A percentile compares a stretch with the other conserved stretches of the same genome.
These are phyloP conservation scores for Phtheirospermum japonicum DNA, from an alignment of 257 asterid genomes.

Conservation along the genomic window DNA sequence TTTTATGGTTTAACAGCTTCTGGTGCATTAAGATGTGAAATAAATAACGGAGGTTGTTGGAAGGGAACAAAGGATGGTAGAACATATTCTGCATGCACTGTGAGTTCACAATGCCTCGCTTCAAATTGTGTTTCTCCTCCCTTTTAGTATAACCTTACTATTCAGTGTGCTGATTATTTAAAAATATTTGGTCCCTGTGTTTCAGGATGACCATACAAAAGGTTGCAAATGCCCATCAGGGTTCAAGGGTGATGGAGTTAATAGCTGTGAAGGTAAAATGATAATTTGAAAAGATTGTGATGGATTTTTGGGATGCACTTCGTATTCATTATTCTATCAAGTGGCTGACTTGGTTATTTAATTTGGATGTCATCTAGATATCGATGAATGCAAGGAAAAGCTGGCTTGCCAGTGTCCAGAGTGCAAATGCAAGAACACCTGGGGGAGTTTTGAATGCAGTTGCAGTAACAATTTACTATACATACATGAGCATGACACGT, in stretches of 20 bases:
- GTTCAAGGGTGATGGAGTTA: slow-evolving; percentile 89
- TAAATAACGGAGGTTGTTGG: slow-evolving; percentile 96
- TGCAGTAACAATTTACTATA: slow-evolving; percentile 38
- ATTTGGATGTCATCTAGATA: slow-evolving; percentile 48
- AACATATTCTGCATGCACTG: slow-evolving; percentile 88
- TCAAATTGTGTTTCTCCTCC: background rate
- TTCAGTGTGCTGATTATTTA: slow-evolving; percentile 3
- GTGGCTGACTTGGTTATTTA: slow-evolving; percentile 17
- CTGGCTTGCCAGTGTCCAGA: slow-evolving; percentile 47
- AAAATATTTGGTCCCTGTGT: background rate
- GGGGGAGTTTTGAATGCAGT: slow-evolving; percentile 57
- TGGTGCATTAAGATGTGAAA: slow-evolving; percentile 79
- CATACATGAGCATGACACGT: slow-evolving; percentile 45
- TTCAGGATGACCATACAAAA: slow-evolving; percentile 68
- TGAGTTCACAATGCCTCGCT: slow-evolving; percentile 40
- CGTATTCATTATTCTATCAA: slow-evolving; percentile 16
- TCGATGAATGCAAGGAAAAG: slow-evolving; percentile 71
- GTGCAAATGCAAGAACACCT: slow-evolving; percentile 52
- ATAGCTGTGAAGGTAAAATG: slow-evolving; percentile 71
- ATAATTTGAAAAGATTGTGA: slow-evolving; percentile 7
- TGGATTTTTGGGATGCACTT: slow-evolving; percentile 13
- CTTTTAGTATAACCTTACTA: background rate
- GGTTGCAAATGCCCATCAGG: slow-evolving; percentile 97
- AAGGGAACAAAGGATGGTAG: slow-evolving; percentile 60
- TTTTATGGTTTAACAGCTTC: slow-evolving; percentile 55